Evolutionary conservation across 139 green algal genomes (phyloP), one percentile per base, ranked within the genome.

Genomic region (Chlamydomonas eustigma): DNA sequence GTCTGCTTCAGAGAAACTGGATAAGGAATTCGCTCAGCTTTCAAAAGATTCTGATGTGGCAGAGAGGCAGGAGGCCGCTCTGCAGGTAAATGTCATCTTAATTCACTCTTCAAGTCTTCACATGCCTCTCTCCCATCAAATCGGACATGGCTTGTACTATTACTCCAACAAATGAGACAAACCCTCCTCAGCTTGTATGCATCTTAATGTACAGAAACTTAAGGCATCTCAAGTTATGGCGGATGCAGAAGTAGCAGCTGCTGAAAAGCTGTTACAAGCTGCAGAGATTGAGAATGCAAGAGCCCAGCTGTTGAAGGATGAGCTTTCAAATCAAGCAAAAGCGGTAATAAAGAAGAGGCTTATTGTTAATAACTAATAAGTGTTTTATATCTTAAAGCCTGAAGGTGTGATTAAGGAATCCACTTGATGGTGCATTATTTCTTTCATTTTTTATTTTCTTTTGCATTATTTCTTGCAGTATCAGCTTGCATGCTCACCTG

Each of bases 211-310:
- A 34, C 68, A 75, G 68, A 24, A 28, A 4, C 37, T 37, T 6
- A 76, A 76, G 32, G 44, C 71, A 25, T 2, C 66, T 51, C 71
- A 86, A 75, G 0, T 82, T 31, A 73, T 93, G 75, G 89, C 89
- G 3, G 81, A 90, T 22, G 89, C 89, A 5, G 89, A 93, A 78
- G 88, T 89, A 51, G 78, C 73, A 37, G 88, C 88, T 38, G 88
- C 88, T 39, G 81, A 91, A 75, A 81, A 83, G 44, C 68, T 89
- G 70, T 35, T 92, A 52, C 31, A 44, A 28, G 88, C 86, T 28
- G 88, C 86, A 32, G 64, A 92, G 73, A 52, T 90, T 5, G 68
- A 92, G 83, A 76, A 71, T 8, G 36, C 51, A 24, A 51, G 31
- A 4, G 81, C 78, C 0, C 39, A 51, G 5, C 39, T 75, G 28